phyloP scores from a whole-genome alignment of 176 grass and related monocot species.

The Metroxylon sagu region DNA sequence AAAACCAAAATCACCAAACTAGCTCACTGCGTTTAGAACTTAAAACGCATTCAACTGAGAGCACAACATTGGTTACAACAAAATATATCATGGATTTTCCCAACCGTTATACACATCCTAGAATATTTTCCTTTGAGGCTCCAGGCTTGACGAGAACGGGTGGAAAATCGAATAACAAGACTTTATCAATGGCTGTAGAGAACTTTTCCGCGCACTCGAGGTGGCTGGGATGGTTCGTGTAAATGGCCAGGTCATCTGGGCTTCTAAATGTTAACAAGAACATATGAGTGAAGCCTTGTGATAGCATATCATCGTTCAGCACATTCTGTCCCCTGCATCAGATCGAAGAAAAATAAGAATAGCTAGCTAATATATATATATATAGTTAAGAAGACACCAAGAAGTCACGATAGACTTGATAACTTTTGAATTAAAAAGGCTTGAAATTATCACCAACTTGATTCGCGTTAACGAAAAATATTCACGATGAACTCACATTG shows the following conservation, averaged over 20 bases:
- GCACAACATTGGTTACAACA: too few relatives aligned
- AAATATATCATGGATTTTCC: too few relatives aligned
- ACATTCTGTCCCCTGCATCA: slow-evolving; percentile 30
- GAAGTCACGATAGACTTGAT: neutral
- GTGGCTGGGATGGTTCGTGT: slow-evolving; percentile 35
- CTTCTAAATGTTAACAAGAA: slow-evolving; percentile 26
- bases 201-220: slow-evolving; percentile 39
- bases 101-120: too few relatives aligned
- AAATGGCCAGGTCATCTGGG: slow-evolving; percentile 28
- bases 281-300: slow-evolving; percentile 44
- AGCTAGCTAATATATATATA: too few relatives aligned
- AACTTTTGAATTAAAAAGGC: neutral
- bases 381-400: neutral
- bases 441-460: too few relatives aligned
- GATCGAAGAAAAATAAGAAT: neutral
- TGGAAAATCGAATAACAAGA: slow-evolving; percentile 58
- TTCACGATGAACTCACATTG: too few relatives aligned
- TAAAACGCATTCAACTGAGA: too few relatives aligned
- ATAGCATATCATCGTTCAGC: slow-evolving; percentile 25
- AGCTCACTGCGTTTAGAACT: too few relatives aligned
- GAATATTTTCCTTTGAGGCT: too few relatives aligned
- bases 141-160: slow-evolving; percentile 33
- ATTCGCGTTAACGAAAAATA: too few relatives aligned
- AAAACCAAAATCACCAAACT: too few relatives aligned
- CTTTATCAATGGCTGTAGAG: slow-evolving; percentile 51